Conservation (phyloP, 495 filamentous ascomycete genomes). For the Rhypophila decipiens region DNA sequence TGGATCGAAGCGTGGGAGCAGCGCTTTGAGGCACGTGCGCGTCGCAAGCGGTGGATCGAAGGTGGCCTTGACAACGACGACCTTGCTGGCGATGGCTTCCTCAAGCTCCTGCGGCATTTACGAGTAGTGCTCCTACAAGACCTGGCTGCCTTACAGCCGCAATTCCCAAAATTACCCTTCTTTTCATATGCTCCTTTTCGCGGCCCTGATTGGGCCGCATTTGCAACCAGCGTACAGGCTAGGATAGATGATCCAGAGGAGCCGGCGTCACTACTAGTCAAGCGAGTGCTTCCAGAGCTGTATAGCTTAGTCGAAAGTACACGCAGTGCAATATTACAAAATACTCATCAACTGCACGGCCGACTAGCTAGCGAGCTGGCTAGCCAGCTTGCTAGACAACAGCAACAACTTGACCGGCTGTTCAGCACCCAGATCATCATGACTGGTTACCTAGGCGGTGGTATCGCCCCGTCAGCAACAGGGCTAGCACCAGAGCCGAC, state of each 20-base stretch:
- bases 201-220: conserved; percentile 1
- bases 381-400: conserved; percentile 1
- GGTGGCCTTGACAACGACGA: conserved; percentile 1
- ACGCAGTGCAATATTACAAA: conserved; percentile 2
- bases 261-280: conserved; percentile 1
- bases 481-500: background rate
- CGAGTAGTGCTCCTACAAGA: conserved; percentile 2
- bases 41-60: conserved; percentile 1
- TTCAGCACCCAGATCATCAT: background rate
- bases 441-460: background rate
- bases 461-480: background rate
- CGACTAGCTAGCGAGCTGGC: conserved; percentile 1
- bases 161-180: conserved; percentile 1
- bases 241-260: background rate
- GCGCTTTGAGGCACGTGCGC: conserved; percentile 2
- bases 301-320: conserved; percentile 1
- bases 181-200: conserved; percentile 2
- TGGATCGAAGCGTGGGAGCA: conserved; percentile 2
- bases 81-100: conserved; percentile 1
- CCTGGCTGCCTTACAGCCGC: conserved; percentile 1
- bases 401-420: conserved; percentile 2
- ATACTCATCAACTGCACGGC: conserved; percentile 1
- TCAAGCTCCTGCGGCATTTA: conserved; percentile 1
- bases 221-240: conserved; percentile 1
- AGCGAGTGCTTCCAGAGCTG: conserved; percentile 1